Percentiles rank a stretch among this genome's conserved stretches.
Evolutionary conservation across 2,329 filamentous ascomycete genomes (phyloP).

Genomic region (Botrytis squamosa): DNA sequence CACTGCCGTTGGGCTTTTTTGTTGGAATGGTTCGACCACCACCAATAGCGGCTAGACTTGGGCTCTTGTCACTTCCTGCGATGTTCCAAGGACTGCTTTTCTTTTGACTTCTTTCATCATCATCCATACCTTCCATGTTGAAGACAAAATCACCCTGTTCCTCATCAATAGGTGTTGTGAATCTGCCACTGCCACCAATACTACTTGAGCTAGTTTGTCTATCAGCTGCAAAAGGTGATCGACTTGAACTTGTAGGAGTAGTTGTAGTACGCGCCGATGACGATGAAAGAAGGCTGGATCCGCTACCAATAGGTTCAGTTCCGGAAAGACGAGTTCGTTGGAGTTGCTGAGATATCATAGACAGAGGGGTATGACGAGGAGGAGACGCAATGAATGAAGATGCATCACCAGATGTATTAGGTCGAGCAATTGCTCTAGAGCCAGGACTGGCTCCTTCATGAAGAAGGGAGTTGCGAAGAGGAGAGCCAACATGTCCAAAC

Average conservation of each 20-base stretch:
- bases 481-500: slow-evolving; percentile 66
- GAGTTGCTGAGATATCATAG: slow-evolving; percentile 61
- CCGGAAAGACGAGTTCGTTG: slow-evolving; percentile 53
- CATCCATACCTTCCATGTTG: slow-evolving; percentile 66
- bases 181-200: slow-evolving; percentile 50
- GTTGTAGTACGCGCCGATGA: slow-evolving; percentile 42
- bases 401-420: slow-evolving; percentile 34
- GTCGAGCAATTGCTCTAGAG: slow-evolving; percentile 44
- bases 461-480: slow-evolving; percentile 61
- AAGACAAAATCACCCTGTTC: slow-evolving; percentile 65
- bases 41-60: slow-evolving; percentile 30
- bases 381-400: slow-evolving; percentile 39
- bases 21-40: slow-evolving; percentile 24
- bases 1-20: slow-evolving; percentile 12
- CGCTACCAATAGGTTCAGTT: slow-evolving; percentile 46
- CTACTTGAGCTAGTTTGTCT: slow-evolving; percentile 60
- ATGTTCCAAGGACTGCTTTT: slow-evolving; percentile 38
- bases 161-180: slow-evolving; percentile 64
- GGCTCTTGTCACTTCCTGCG: slow-evolving; percentile 28
- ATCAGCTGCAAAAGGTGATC: slow-evolving; percentile 47
- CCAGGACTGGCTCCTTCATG: slow-evolving; percentile 50
- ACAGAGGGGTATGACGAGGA: slow-evolving; percentile 48
- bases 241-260: slow-evolving; percentile 43
- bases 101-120: slow-evolving; percentile 50
- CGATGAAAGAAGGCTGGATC: slow-evolving; percentile 51